Base-by-base conservation (phyloP, 768 basidiomycete genomes). In the Lentinula raphanica region DNA sequence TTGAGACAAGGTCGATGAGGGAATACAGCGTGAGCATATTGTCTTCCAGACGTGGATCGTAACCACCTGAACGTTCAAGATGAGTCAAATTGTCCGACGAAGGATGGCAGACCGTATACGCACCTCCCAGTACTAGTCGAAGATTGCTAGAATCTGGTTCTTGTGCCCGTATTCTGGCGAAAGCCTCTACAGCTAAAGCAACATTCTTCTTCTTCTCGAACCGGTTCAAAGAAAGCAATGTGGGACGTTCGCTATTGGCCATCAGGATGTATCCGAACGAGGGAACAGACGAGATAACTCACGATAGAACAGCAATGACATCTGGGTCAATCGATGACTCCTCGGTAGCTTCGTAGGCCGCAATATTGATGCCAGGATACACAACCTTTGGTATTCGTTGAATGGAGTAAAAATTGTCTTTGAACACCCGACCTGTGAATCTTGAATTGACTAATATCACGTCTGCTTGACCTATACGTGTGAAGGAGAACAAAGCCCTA, bases 201-300 rank as follows among this genome's bases (percentile, higher is more conserved):
- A 79, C 80, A 63, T 98, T 96, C 74, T 99, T 99, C 78, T 98
- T 98, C 65, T 80, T 83, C 72, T 99, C 97, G 67, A 96, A 98
- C 2, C 96, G 88, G 68, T 99, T 98, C 35, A 98, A 74, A 4
- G 95, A 92, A 0, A 98, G 66, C 3, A 98, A 71, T 0, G 92
- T 94, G 0, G 89, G 91, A 3, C 79, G 77, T 32, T 81, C 69
- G 42, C 86, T 87, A 63, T 31, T n/a, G 19, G 11, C n/a, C 1
- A 7, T 21, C 27, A 11, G 12, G 5, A 3, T 25, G 6, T 15
- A 17, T 53, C 13, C 15, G n/a, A 48, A 9, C n/a, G 9, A 57
- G 27, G 29, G 5, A 45, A 42, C 21, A 58, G 56, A 19, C 58
- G n/a, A 38, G 27, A 32, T 49, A 0, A 75, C 88, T 65, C 66